Conservation (phyloP, 129 eudicot species). For the Apium graveolens region DNA sequence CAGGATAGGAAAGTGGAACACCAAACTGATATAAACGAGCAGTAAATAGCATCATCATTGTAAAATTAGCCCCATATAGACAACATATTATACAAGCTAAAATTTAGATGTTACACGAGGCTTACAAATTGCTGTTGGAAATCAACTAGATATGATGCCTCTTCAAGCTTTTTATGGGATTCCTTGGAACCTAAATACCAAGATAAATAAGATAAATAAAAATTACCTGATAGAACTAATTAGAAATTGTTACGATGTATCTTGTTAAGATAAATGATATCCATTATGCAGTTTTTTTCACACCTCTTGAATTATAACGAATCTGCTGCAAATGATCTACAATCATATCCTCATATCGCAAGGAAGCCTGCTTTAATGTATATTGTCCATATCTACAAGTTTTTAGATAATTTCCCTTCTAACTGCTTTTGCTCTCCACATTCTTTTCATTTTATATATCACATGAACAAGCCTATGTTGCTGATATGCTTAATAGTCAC, state of each 20-base stretch:
- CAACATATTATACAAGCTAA: not conserved
- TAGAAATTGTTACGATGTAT: not conserved
- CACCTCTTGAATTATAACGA: not conserved
- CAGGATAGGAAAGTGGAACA: constrained; percentile 38
- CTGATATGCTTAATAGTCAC: not conserved
- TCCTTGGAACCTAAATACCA: constrained; percentile 25
- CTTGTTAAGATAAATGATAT: not conserved
- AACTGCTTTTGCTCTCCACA: not conserved
- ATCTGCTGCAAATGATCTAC: not conserved
- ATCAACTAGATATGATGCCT: constrained; percentile 30
- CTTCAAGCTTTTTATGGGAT: constrained; percentile 32
- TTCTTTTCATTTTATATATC: not conserved
- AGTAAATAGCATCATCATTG: constrained; percentile 1
- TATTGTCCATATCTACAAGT: not conserved
- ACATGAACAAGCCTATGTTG: not conserved
- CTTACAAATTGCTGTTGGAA: constrained; percentile 36
- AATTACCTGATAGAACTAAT: not conserved
- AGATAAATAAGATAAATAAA: not conserved
- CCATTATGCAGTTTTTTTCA: not conserved
- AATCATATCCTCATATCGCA: not conserved
- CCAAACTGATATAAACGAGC: constrained; percentile 29
- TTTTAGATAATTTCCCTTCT: not conserved
- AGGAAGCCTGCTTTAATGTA: not conserved
- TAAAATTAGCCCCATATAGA: not conserved
- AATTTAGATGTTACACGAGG: not conserved